Base-by-base conservation (phyloP, 208 protist genomes). In the Leishmania guyanensis region DNA sequence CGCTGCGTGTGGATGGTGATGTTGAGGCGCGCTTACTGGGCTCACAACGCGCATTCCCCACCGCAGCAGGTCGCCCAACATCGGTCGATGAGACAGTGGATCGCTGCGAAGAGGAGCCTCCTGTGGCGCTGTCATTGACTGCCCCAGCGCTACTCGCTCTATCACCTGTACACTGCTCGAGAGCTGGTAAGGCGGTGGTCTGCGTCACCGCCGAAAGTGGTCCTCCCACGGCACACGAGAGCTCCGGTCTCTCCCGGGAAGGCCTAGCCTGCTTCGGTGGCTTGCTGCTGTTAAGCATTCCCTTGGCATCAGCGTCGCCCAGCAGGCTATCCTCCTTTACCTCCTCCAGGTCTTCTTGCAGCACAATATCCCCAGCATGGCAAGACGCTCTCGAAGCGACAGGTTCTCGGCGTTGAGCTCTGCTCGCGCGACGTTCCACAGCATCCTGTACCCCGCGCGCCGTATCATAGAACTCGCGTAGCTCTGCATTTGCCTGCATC, bases 351-450 rank as follows among this genome's bases (percentile, higher is more conserved):
- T 85, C 86, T 22, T 87, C 82, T 46, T 94, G 84, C 33, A 98
- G 87, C 2, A 91, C 95, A 78, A 98, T 97, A 14, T 85, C 90
- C 79, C 93, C 26, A 98, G 84, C 84, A 95, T 88, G 75, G 96
- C 84, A 53, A 98, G 92, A 9, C 95, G 88, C 76, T 98, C 95
- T 8, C 93, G 92, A 43, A 97, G 81, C 17, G 88, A 84, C 4
- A 96, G 65, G 78, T 98, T 98, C 80, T 98, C 94, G 0, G 89
- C 92, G 82, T 97, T 97, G 2, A 98, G 84, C 74, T 95, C 79
- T 60, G 88, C 86, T n/a, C 75, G 97, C 89, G n/a, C 92, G 88
- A 33, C 77, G 76, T 53, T 93, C 88, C 3, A 88, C 66, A 0
- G 75, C 87, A 5, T 87, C 76, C 66, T 92, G 88, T 6, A 84